These are phyloP conservation scores for Atalantia buxifolia DNA, from an alignment of 345 rosid species.

Conservation along the genomic window DNA sequence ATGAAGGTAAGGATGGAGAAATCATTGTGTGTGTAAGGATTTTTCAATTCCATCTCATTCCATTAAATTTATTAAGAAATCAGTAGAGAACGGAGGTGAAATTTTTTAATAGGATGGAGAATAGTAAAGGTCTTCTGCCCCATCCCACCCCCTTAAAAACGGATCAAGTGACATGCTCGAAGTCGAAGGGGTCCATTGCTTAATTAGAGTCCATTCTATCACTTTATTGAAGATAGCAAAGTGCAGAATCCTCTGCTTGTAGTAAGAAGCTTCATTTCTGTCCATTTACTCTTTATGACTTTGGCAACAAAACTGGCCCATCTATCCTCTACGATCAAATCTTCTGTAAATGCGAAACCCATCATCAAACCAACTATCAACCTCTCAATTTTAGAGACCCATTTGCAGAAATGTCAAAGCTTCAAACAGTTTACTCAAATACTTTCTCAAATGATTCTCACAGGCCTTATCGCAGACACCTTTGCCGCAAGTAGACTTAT, in stretches of 20 bases:
- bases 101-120: no score
- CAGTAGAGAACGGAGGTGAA: no score
- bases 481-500: conserved; percentile 48
- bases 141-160: no score
- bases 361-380: conserved; percentile 26
- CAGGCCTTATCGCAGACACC: conserved; percentile 41
- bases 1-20: no score
- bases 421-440: conserved; percentile 47
- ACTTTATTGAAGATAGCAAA: not conserved
- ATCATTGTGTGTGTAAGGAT: no score
- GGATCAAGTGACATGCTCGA: not conserved
- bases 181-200: not conserved
- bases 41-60: no score
- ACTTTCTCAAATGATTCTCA: conserved; percentile 47
- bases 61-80: no score
- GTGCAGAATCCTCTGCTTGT: not conserved
- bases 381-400: conserved; percentile 34
- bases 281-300: not conserved
- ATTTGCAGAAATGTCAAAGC: conserved; percentile 33
- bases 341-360: conserved; percentile 10
- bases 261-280: not conserved
- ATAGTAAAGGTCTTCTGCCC: no score
- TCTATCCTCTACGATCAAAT: conserved; percentile 6
- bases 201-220: not conserved
- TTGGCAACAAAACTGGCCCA: conserved; percentile 2